Percentiles rank a stretch among this genome's conserved stretches.
Evolutionary conservation across 1,284 basidiomycete species (phyloP).

Genomic region (Athelia sp.): DNA sequence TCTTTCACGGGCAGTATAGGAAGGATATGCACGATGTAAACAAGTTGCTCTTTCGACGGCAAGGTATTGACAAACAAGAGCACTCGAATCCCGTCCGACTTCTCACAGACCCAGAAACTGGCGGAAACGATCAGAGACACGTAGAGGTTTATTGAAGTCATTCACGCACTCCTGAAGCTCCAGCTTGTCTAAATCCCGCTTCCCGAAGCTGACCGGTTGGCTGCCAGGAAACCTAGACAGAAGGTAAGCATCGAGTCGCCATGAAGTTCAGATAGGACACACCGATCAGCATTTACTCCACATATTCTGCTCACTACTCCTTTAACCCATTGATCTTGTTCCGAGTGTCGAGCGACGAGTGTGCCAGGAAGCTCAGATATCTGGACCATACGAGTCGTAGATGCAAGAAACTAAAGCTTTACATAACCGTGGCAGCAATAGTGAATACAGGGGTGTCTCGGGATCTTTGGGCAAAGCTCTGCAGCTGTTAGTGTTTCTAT

Average conservation of each 20-base stretch:
- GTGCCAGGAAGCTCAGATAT: slow-evolving; percentile 65
- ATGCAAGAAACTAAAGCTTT: no score
- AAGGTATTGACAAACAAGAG: slow-evolving; percentile 74
- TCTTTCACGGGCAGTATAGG: no score
- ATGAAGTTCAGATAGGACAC: slow-evolving; percentile 9
- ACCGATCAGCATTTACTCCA: slow-evolving; percentile 55
- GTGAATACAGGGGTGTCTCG: no score
- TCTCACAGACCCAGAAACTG: slow-evolving; percentile 99
- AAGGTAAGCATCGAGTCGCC: background rate
- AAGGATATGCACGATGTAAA: slow-evolving; percentile 37
- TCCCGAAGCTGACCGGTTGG: slow-evolving; percentile 87
- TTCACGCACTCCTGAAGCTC: slow-evolving; percentile 76
- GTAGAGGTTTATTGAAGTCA: slow-evolving; percentile 18
- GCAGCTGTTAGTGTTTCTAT: no score
- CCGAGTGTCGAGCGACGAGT: slow-evolving; percentile 48
- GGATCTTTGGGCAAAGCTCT: no score
- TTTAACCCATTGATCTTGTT: slow-evolving; percentile 61
- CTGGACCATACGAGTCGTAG: slow-evolving; percentile 35
- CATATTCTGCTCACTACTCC: slow-evolving; percentile 61
- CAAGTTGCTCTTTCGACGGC: slow-evolving; percentile 58
- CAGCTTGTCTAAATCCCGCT: slow-evolving; percentile 65
- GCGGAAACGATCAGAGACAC: slow-evolving; percentile 2
- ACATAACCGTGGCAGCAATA: no score
- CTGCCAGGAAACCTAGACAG: slow-evolving; percentile 80
- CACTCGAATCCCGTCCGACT: slow-evolving; percentile 96